These are phyloP conservation scores for Pseudodiploospora longispora DNA, from an alignment of 2,329 filamentous ascomycete genomes.

Conservation along the genomic window DNA sequence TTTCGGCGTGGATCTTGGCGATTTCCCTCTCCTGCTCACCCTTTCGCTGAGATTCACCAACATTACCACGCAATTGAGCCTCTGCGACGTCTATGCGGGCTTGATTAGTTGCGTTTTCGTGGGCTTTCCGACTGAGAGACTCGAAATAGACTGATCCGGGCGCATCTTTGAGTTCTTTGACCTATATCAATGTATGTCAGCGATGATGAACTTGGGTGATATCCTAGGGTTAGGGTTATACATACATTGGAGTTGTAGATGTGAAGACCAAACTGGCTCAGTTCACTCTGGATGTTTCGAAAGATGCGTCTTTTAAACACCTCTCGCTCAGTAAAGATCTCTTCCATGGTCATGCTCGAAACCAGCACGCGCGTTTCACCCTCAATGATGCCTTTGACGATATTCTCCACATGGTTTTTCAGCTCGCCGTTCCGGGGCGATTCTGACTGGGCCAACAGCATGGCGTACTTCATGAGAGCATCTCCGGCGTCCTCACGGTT, in stretches of 20 bases:
- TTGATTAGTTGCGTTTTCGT: conserved; percentile 78
- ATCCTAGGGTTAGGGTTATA: no score
- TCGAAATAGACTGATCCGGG: conserved; percentile 77
- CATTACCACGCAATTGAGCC: conserved; percentile 57
- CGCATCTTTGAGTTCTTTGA: conserved; percentile 81
- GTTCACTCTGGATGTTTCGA: conserved; percentile 68
- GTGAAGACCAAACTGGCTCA: conserved; percentile 71
- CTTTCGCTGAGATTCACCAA: conserved; percentile 69
- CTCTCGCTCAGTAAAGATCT: conserved; percentile 72
- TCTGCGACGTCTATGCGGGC: conserved; percentile 60
- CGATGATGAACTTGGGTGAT: neutral
- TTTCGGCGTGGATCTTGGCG: conserved; percentile 80
- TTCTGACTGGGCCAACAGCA: conserved; percentile 63
- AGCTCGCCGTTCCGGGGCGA: conserved; percentile 27
- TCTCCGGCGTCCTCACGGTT: conserved; percentile 46
- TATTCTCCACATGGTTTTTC: conserved; percentile 64
- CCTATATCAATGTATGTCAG: neutral
- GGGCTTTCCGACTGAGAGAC: conserved; percentile 72
- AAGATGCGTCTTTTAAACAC: conserved; percentile 71
- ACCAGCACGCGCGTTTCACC: conserved; percentile 80
- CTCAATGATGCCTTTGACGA: conserved; percentile 85
- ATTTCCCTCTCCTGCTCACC: conserved; percentile 79
- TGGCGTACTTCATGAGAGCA: conserved; percentile 72
- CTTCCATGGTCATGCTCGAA: conserved; percentile 86
- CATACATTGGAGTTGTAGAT: conserved; percentile 59